A percentile compares a stretch with the other conserved stretches of the same genome.
Conservation (phyloP, 2,329 filamentous ascomycete species). For the Cercospora beticola region DNA sequence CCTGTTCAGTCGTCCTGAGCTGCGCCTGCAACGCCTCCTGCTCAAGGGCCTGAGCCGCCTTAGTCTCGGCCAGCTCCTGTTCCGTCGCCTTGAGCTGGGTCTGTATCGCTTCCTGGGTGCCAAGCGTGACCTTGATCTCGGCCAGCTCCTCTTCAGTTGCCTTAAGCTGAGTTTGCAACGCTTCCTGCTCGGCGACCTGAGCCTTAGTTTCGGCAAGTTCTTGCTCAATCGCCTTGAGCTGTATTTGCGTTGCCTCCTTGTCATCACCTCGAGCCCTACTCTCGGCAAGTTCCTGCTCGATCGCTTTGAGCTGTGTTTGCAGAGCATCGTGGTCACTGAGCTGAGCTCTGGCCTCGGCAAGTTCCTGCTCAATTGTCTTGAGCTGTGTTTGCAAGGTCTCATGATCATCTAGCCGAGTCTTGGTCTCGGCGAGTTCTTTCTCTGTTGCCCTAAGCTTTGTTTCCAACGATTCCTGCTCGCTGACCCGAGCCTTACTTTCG, state of each 20-base stretch:
- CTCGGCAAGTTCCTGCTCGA: conserved; percentile 5
- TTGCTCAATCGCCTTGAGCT: background rate
- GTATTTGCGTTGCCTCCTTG: background rate
- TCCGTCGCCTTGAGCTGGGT: background rate
- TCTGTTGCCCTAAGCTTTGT: background rate
- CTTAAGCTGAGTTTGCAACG: background rate
- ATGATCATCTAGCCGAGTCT: conserved; percentile 1
- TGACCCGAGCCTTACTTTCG: conserved; percentile 21
- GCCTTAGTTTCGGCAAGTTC: background rate
- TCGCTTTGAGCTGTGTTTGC: background rate
- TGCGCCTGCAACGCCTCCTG: background rate
- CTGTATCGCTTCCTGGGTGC: background rate
- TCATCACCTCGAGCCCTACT: conserved; percentile 24
- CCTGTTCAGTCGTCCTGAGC: background rate
- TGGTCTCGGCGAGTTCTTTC: background rate
- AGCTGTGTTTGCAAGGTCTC: background rate
- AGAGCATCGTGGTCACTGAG: background rate
- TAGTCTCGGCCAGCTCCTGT: background rate
- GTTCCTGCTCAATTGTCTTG: background rate
- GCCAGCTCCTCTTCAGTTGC: background rate
- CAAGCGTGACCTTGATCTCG: background rate
- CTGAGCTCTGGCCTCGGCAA: background rate
- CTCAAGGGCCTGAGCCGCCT: conserved; percentile 1
- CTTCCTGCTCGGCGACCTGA: background rate
- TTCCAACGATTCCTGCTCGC: conserved; percentile 17